phyloP scores from a whole-genome alignment of 2,329 filamentous ascomycete genomes.

The Xylaria sp. region DNA sequence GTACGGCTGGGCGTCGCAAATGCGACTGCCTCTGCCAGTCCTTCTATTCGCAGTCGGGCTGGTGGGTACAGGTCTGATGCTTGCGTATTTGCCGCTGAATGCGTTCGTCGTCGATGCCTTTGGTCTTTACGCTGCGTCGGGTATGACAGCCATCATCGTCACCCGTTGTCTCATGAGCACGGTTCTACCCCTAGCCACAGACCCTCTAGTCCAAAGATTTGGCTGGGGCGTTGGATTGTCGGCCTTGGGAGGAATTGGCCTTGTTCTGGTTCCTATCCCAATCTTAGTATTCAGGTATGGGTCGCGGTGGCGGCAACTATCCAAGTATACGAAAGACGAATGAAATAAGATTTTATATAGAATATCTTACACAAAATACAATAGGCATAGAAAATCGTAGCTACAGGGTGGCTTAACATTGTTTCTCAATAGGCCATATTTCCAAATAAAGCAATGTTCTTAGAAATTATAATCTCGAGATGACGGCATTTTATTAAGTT shows the following conservation, averaged over 20 bases:
- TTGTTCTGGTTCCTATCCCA: constrained; percentile 57
- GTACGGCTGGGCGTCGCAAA: constrained; percentile 59
- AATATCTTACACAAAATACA: no score
- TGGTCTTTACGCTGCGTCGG: constrained; percentile 61
- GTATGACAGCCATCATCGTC: constrained; percentile 62
- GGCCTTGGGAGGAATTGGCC: constrained; percentile 48
- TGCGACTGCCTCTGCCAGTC: constrained; percentile 48
- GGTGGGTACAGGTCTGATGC: constrained; percentile 52
- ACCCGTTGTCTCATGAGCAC: constrained; percentile 61
- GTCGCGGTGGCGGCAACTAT: constrained; percentile 55
- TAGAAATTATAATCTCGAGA: no score
- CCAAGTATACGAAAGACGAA: constrained; percentile 53
- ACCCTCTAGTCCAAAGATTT: constrained; percentile 52
- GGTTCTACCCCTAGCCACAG: constrained; percentile 58
- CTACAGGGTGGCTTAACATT: no score
- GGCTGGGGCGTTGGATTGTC: constrained; percentile 61
- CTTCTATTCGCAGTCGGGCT: constrained; percentile 52
- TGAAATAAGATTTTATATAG: constrained; percentile 16
- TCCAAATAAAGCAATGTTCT: no score
- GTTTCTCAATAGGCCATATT: no score
- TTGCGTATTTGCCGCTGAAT: constrained; percentile 56
- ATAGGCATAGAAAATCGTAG: no score
- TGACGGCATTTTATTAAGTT: no score
- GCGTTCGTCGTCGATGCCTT: constrained; percentile 64
- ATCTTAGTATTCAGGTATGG: constrained; percentile 58